Conservation (phyloP, 2,329 filamentous ascomycete genomes). For the Sporothrix pallida region DNA sequence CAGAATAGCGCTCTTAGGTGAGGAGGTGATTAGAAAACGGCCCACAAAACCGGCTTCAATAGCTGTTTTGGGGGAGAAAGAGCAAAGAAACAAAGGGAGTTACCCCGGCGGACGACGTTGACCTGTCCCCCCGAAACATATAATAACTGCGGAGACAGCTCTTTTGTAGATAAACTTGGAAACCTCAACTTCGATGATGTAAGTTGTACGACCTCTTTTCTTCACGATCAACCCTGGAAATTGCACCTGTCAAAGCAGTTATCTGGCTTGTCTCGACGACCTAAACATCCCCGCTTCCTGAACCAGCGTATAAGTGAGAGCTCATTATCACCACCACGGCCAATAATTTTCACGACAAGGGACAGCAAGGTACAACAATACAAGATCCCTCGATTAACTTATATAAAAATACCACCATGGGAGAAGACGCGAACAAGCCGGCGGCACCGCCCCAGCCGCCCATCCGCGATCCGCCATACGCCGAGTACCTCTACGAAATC, state of each 20-base stretch:
- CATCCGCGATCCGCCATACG: conserved; percentile 37
- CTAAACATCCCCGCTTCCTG: too few relatives aligned
- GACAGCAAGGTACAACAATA: neutral
- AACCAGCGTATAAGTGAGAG: too few relatives aligned
- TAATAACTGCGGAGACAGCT: conserved; percentile 1
- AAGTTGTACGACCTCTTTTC: neutral
- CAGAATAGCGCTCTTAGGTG: neutral
- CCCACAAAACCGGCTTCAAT: neutral
- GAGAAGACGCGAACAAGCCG: neutral
- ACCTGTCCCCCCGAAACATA: neutral
- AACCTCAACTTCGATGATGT: conserved; percentile 9
- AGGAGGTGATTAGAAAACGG: neutral
- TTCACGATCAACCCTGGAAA: neutral
- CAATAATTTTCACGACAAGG: too few relatives aligned
- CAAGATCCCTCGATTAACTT: too few relatives aligned
- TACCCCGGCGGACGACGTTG: neutral
- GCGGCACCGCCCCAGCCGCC: neutral
- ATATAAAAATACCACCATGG: neutral
- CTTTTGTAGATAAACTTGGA: neutral
- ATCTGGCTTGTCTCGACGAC: too few relatives aligned
- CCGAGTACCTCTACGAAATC: conserved; percentile 48
- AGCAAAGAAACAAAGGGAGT: neutral
- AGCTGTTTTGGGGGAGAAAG: conserved; percentile 1
- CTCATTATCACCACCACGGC: too few relatives aligned
- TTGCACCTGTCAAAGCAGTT: too few relatives aligned